Conservation (phyloP, 2,329 filamentous ascomycete genomes). For the Fusarium nygamai region DNA sequence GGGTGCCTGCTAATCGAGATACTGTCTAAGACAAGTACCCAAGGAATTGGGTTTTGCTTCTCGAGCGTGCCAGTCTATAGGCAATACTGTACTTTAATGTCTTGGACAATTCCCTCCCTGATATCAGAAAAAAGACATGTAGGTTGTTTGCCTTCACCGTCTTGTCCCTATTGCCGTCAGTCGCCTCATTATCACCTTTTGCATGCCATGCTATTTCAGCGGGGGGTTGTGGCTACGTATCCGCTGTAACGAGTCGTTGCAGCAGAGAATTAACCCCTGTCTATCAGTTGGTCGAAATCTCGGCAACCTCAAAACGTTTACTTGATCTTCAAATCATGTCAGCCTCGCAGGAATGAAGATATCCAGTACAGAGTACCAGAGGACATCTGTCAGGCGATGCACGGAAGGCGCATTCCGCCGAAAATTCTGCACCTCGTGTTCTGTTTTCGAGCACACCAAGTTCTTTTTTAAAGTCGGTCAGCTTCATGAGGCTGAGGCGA, state of each 20-base stretch:
- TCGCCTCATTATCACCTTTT: slow-evolving; percentile 23
- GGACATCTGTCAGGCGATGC: slow-evolving; percentile 29
- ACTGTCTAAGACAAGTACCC: slow-evolving; percentile 11
- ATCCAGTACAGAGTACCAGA: slow-evolving; percentile 1
- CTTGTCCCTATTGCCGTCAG: slow-evolving; percentile 8
- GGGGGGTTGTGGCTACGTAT: slow-evolving; percentile 23
- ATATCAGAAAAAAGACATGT: neutral
- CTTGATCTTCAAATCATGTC: slow-evolving; percentile 30
- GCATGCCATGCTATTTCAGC: slow-evolving; percentile 23
- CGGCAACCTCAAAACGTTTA: slow-evolving; percentile 24
- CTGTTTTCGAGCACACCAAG: slow-evolving; percentile 25
- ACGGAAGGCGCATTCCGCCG: slow-evolving; percentile 34
- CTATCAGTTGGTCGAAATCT: slow-evolving; percentile 31
- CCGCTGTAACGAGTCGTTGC: slow-evolving; percentile 5
- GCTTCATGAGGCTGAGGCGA: slow-evolving; percentile 27
- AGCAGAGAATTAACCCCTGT: slow-evolving; percentile 16
- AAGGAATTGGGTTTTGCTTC: slow-evolving; percentile 18
- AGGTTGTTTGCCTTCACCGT: slow-evolving; percentile 24
- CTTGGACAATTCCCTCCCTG: slow-evolving; percentile 14
- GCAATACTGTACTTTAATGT: neutral
- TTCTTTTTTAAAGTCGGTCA: slow-evolving; percentile 27
- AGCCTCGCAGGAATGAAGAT: slow-evolving; percentile 33
- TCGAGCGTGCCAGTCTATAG: slow-evolving; percentile 9
- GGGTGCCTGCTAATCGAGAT: slow-evolving; percentile 16
- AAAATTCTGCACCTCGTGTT: slow-evolving; percentile 31